Evolutionary conservation across 1,284 basidiomycete genomes (phyloP).

Genomic region (Leccinum cinnamomeum): DNA sequence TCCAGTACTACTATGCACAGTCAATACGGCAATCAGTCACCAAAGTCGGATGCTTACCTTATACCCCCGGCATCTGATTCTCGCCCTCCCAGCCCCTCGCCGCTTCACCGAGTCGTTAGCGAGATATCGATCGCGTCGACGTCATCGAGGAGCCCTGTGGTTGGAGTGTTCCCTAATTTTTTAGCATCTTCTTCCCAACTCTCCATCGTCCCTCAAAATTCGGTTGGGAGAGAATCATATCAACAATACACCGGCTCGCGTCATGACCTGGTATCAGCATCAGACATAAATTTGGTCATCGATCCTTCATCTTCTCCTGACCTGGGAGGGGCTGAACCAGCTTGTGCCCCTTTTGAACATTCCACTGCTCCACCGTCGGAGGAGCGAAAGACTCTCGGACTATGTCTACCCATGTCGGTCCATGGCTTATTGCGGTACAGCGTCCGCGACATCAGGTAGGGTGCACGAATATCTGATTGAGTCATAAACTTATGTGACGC

Average conservation of each 20-base stretch:
- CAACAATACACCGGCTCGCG: conserved; percentile 18
- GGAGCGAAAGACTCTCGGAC: not conserved
- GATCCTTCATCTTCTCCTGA: not conserved
- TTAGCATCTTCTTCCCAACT: conserved; percentile 7
- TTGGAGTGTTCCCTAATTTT: not conserved
- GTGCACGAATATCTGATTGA: not conserved
- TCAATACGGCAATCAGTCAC: no score
- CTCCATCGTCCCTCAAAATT: conserved; percentile 10
- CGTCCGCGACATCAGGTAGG: conserved; percentile 13
- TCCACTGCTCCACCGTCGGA: not conserved
- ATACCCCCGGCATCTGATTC: no score
- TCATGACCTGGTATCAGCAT: conserved; percentile 6
- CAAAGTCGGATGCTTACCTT: no score
- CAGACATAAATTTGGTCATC: not conserved
- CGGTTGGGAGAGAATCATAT: conserved; percentile 24
- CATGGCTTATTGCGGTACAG: conserved; percentile 20
- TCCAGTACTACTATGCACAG: no score
- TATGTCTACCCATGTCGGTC: conserved; percentile 18
- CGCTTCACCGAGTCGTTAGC: not conserved
- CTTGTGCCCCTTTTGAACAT: not conserved
- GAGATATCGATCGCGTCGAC: not conserved
- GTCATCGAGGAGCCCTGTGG: not conserved
- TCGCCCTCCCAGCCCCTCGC: not conserved
- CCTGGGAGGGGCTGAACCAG: not conserved
- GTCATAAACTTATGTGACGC: conserved; percentile 4